Conservation (phyloP, 1,139 yeast species). For the Kazachstania sp. region DNA sequence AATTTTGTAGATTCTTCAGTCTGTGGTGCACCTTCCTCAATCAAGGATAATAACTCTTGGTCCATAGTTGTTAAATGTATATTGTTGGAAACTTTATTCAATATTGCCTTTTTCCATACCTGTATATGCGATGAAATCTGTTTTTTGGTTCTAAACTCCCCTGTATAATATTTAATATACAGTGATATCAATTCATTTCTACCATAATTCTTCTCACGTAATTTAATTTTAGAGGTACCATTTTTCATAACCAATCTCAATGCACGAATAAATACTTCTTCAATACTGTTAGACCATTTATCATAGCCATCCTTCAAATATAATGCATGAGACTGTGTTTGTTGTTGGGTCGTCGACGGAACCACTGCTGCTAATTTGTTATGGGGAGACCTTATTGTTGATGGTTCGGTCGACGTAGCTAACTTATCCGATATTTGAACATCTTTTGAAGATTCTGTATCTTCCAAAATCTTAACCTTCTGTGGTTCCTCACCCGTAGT, state of each 20-base stretch:
- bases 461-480: constrained; percentile 2
- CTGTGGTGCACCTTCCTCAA: constrained; percentile 28
- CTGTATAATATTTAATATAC: constrained; percentile 69
- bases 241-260: constrained; percentile 75
- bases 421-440: no score
- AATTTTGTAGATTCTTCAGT: constrained; percentile 14
- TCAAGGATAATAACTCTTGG: constrained; percentile 21
- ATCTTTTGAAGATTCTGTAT: neutral
- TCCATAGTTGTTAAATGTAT: constrained; percentile 18
- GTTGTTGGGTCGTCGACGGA: neutral
- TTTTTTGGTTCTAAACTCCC: constrained; percentile 74
- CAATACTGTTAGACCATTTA: constrained; percentile 52
- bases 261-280: constrained; percentile 81
- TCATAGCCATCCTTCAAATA: constrained; percentile 15
- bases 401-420: no score
- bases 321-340: neutral
- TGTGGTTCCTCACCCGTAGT: constrained; percentile 7
- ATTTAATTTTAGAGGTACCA: constrained; percentile 77
- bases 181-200: constrained; percentile 87
- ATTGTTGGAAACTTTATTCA: constrained; percentile 19
- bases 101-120: constrained; percentile 39
- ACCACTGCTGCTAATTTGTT: neutral
- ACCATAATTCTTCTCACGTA: constrained; percentile 81
- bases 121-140: constrained; percentile 92
- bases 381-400: neutral